Percentiles rank a stretch among this genome's conserved stretches.
Evolutionary conservation across 176 grass and related monocot species (phyloP).

Genomic region (Metroxylon sagu): DNA sequence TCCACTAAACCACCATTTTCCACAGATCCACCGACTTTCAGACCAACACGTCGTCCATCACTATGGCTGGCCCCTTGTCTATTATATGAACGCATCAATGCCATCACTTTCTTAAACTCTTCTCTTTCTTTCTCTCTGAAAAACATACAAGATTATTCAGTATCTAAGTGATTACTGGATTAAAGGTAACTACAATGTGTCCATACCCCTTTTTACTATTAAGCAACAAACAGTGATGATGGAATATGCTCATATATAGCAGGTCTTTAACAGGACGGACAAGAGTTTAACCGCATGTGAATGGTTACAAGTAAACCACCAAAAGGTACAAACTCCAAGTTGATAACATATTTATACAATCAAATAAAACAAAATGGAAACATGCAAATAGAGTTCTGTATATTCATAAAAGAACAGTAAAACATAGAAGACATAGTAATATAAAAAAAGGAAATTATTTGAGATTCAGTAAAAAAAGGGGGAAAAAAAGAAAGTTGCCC

Average conservation of each 20-base stretch:
- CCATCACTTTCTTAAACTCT: conserved; percentile 99
- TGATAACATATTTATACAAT: too few species aligned
- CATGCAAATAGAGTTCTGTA: too few species aligned
- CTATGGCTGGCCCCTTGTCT: conserved; percentile 84
- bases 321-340: conserved; percentile 23
- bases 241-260: conserved; percentile 31
- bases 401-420: too few species aligned
- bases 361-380: too few species aligned
- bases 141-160: conserved; percentile 23
- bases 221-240: conserved; percentile 53
- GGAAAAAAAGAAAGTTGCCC: too few species aligned
- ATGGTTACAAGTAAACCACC: conserved; percentile 66
- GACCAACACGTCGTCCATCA: conserved; percentile 68
- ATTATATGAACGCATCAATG: conserved; percentile 74
- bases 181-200: conserved; percentile 26
- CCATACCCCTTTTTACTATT: conserved; percentile 71
- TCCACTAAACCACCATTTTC: conserved; percentile 81
- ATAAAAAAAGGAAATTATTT: too few species aligned
- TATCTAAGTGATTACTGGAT: conserved; percentile 18
- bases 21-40: conserved; percentile 55
- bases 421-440: too few species aligned
- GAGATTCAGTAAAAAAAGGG: too few species aligned
- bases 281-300: conserved; percentile 65
- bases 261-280: conserved; percentile 45
- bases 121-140: conserved; percentile 86